Evolutionary conservation across 108 stramenopile species (phyloP).

Genomic region (Seminavis robusta): DNA sequence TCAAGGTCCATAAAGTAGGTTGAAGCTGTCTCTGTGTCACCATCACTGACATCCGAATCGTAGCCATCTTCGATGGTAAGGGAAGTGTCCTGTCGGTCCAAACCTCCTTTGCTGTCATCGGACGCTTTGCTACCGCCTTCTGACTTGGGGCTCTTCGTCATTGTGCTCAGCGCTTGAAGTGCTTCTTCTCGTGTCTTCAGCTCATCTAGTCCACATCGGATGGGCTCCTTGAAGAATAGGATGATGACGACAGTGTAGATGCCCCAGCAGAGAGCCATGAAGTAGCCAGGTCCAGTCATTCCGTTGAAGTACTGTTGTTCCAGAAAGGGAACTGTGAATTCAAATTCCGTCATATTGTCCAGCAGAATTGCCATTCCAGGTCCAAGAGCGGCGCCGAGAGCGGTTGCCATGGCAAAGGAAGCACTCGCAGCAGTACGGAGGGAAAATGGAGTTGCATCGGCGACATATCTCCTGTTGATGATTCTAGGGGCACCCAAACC

Average conservation of each 20-base stretch:
- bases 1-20: too few relatives aligned
- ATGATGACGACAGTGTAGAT: constrained; percentile 30
- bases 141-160: too few relatives aligned
- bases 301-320: constrained; percentile 52
- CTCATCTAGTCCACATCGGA: constrained; percentile 53
- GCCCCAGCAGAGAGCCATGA: constrained; percentile 54
- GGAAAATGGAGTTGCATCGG: constrained; percentile 64
- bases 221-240: constrained; percentile 44
- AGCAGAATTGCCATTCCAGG: constrained; percentile 70
- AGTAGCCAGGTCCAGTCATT: constrained; percentile 64
- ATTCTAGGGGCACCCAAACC: constrained; percentile 80
- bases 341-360: constrained; percentile 42
- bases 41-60: too few relatives aligned
- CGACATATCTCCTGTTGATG: constrained; percentile 75
- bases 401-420: constrained; percentile 66
- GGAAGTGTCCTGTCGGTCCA: too few relatives aligned
- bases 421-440: constrained; percentile 62
- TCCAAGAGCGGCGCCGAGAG: constrained; percentile 66
- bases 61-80: too few relatives aligned
- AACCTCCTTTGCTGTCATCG: background rate
- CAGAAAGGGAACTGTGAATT: constrained; percentile 47
- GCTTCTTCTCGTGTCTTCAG: constrained; percentile 24
- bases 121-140: too few relatives aligned
- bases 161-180: too few relatives aligned
- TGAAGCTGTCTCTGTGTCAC: too few relatives aligned